Conservation (phyloP, 1,139 yeast species). For the Kodamaea ohmeri region DNA sequence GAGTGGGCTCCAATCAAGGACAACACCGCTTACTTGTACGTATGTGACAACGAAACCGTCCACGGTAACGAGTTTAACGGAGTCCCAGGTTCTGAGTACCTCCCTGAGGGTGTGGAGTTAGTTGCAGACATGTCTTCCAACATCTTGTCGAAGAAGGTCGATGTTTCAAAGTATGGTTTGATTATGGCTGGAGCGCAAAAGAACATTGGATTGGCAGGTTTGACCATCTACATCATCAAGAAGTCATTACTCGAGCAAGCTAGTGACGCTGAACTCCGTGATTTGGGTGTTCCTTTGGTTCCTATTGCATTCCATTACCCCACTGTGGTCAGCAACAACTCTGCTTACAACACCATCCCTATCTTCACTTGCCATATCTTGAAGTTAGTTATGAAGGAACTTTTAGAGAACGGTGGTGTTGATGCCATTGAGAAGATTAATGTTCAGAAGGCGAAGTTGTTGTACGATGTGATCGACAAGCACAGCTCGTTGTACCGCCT, state of each 20-base stretch:
- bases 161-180: slow-evolving; percentile 80
- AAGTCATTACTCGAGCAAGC: slow-evolving; percentile 72
- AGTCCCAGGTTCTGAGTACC: slow-evolving; percentile 44
- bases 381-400: slow-evolving; percentile 67
- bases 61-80: slow-evolving; percentile 83
- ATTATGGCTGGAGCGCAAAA: slow-evolving; percentile 97
- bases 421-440: slow-evolving; percentile 56
- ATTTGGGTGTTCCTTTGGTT: slow-evolving; percentile 63
- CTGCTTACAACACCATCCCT: slow-evolving; percentile 94
- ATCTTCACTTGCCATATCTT: slow-evolving; percentile 86
- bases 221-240: slow-evolving; percentile 85
- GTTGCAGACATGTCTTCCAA: slow-evolving; percentile 96
- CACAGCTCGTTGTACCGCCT: slow-evolving; percentile 62
- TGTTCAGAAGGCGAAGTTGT: slow-evolving; percentile 53
- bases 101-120: slow-evolving; percentile 68
- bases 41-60: slow-evolving; percentile 96
- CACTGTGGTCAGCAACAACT: slow-evolving; percentile 80
- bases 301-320: slow-evolving; percentile 92
- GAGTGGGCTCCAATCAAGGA: slow-evolving; percentile 55
- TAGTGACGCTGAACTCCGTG: slow-evolving; percentile 56
- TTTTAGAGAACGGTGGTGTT: slow-evolving; percentile 60
- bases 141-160: slow-evolving; percentile 76
- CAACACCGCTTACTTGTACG: slow-evolving; percentile 77
- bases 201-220: slow-evolving; percentile 94
- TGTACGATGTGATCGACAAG: slow-evolving; percentile 65